Base-by-base conservation (phyloP, 23 red algal species). In the Gracilariopsis chorda region DNA sequence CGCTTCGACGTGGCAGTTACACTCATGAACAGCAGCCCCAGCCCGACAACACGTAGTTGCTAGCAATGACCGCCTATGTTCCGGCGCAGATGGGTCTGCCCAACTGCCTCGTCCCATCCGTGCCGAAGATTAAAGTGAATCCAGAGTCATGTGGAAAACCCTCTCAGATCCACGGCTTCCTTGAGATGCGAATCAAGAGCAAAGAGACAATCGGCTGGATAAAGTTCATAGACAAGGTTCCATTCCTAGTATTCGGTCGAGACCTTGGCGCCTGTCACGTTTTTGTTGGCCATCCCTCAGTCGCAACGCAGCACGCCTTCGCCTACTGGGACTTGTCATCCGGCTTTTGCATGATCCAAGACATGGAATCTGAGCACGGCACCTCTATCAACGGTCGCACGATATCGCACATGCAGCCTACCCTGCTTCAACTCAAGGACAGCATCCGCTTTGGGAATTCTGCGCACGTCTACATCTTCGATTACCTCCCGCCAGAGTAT, bases 221-320 rank as follows among this genome's bases (percentile, higher is more conserved):
- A 42, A 57, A 67, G 59, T 87, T 87, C 59, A 67, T 72, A n/a
- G 36, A 57, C 43, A 40, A 62, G 25, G 61, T 87, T n/a, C 49
- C 61, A 30, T 70, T 67, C 37, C 30, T 87, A 27, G 41, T 87
- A 28, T 87, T 87, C 59, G 82, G 82, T 35, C 82, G 61, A 13
- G 82, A 87, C 47, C 56, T 74, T 21, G 82, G 52, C 8, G 61
- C 82, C 27, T 68, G 60, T 35, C 82, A 87, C 48, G 64, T 87
- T 23, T 87, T 87, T 27, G 82, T 87, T 3, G 82, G 82, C 29
- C 82, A 87, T 27, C 82, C 82, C 4, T 53, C 82, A 7, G 63
- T 87, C 14, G 69, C 82, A 20, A 28, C 32, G 58, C 82, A 87
- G 21, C 82, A 87, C 28, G 82, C 82, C 1, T 42, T 70, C 4